Evolutionary conservation across 2,329 filamentous ascomycete species (phyloP), one percentile per base, ranked within the genome.

Genomic region (Trematosphaeria pertusa): DNA sequence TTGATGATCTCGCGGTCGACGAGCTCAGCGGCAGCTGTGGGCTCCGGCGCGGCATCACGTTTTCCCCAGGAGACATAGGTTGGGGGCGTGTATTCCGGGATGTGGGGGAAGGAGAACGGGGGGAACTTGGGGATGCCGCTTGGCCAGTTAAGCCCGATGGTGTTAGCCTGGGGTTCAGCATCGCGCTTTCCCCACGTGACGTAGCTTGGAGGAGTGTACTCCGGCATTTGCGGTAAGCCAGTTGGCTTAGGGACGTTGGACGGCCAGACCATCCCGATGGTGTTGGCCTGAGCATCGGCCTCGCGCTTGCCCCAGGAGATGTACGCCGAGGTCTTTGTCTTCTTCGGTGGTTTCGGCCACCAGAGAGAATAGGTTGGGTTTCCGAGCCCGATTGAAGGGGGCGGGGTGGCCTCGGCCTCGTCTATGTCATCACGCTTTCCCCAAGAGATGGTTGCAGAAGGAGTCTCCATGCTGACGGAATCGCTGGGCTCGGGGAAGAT

Each of bases 241-340:
- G 12, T 28, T 8, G 9, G 11, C 18, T 19, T 7, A 12, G 14
- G 18, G 34, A 21, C 9, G 34, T 37, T 34, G 31, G 34, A 12
- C 5, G 34, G 34, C 5, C 6, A 32, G 12, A 24, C 15, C 12
- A 42, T 19, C 6, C 38, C 38, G 22, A n/a, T n/a, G 24, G 15
- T 37, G 18, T 32, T 42, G 19, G 7, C 19, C 12, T 34, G 6
- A 10, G 32, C 34, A 7, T 46, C 41, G 12, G 35, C 42, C 10
- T 46, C 43, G 30, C 48, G 50, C 24, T 52, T 51, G 18, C 49
- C 52, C 56, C 54, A 59, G 10, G 48, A 51, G 14, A 57, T 30
- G 21, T 47, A 44, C 4, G 33, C 48, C 17, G 43, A 33, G 10
- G 24, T 40, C n/a, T 41, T 35, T 5, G 34, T 18, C 10, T 24